Evolutionary conservation across 352 stramenopile species (phyloP).

Genomic region (Phytophthora macrochlamydospora): DNA sequence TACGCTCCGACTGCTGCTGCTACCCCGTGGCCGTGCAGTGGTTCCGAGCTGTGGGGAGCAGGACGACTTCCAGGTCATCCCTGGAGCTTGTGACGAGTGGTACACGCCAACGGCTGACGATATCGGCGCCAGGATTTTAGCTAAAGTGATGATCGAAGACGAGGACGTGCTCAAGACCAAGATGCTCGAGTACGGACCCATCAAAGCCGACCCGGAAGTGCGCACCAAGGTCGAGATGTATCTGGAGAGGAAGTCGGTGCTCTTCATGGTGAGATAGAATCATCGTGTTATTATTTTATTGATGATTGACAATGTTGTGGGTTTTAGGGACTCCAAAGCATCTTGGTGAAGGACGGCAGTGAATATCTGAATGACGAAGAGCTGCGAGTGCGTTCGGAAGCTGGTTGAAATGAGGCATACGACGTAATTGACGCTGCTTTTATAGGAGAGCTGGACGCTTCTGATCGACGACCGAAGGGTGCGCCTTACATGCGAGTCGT

Average conservation of each 20-base stretch:
- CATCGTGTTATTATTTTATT: constrained; percentile 1
- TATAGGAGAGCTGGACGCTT: constrained; percentile 82
- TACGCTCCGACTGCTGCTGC: constrained; percentile 68
- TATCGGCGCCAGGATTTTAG: constrained; percentile 75
- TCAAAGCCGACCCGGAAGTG: constrained; percentile 85
- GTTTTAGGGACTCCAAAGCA: constrained; percentile 41
- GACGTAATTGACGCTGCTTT: constrained; percentile 5
- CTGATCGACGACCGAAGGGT: constrained; percentile 81
- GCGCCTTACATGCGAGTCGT: constrained; percentile 82
- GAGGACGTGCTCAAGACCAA: constrained; percentile 74
- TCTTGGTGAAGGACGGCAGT: constrained; percentile 64
- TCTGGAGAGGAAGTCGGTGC: constrained; percentile 75
- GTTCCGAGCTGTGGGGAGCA: constrained; percentile 72
- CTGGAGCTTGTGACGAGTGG: constrained; percentile 71
- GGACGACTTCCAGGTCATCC: constrained; percentile 78
- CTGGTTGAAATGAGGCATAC: neutral
- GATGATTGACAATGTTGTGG: neutral
- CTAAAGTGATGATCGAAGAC: constrained; percentile 79
- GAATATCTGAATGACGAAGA: constrained; percentile 65
- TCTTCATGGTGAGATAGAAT: constrained; percentile 66
- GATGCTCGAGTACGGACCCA: constrained; percentile 84
- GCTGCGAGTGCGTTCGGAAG: constrained; percentile 46
- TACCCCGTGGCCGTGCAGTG: constrained; percentile 75
- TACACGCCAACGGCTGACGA: constrained; percentile 83
- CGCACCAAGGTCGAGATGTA: constrained; percentile 88